phyloP scores from a whole-genome alignment of 164 flowering plant genomes.

The Macadamia tetraphylla region DNA sequence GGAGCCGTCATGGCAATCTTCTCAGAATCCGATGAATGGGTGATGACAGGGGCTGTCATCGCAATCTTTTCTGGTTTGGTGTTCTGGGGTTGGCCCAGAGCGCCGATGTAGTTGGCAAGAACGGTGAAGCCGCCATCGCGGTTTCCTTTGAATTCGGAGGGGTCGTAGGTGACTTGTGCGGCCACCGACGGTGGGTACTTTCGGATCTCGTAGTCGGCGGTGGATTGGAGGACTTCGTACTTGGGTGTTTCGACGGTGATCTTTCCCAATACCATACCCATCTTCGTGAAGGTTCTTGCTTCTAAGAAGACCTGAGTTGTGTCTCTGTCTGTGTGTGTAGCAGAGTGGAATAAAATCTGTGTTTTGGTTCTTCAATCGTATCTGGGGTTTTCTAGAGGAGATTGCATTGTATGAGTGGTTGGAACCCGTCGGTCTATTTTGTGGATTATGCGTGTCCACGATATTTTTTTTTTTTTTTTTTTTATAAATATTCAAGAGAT shows the following conservation, averaged over 20 bases:
- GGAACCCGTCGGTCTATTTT: no score
- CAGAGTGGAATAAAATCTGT: no score
- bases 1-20: conserved; percentile 79
- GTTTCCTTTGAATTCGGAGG: conserved; percentile 51
- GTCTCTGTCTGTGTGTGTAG: no score
- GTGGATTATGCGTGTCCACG: no score
- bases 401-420: no score
- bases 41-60: conserved; percentile 87
- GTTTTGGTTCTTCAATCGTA: no score
- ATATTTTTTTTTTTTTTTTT: no score
- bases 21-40: conserved; percentile 30
- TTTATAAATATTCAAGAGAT: no score
- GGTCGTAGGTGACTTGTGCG: conserved; percentile 70
- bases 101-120: conserved; percentile 80
- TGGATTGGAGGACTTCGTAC: conserved; percentile 43
- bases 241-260: conserved; percentile 74
- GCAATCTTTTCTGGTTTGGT: conserved; percentile 65
- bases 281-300: conserved; percentile 11
- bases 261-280: conserved; percentile 76
- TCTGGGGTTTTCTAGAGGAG: no score
- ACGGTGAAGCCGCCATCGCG: conserved; percentile 69
- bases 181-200: conserved; percentile 54
- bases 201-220: conserved; percentile 67
- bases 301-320: background rate
- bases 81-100: conserved; percentile 70